Conservation (phyloP, 108 stramenopile species). For the Cylindrotheca fusiformis region DNA sequence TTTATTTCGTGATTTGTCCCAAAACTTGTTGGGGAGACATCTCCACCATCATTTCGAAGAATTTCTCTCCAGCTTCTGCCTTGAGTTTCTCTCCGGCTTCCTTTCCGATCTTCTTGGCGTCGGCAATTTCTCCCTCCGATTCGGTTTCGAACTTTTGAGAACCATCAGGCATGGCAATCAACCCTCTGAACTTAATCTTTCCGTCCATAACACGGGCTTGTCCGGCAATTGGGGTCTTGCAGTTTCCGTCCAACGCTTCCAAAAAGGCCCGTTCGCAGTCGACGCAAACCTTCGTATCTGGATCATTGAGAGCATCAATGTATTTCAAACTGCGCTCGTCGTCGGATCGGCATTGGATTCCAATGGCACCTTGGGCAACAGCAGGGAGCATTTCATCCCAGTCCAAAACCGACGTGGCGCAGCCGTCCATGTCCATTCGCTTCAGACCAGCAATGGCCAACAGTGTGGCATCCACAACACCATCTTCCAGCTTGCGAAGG, state of each 20-base stretch:
- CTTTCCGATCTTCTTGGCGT: constrained; percentile 78
- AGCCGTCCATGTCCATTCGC: constrained; percentile 96
- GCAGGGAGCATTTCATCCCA: constrained; percentile 99
- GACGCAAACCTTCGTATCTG: constrained; percentile 92
- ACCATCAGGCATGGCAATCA: constrained; percentile 94
- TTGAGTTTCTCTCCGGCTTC: constrained; percentile 86
- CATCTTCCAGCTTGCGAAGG: constrained; percentile 97
- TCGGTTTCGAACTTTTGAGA: constrained; percentile 78
- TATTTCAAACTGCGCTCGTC: constrained; percentile 90
- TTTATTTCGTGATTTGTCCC: constrained; percentile 88
- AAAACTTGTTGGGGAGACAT: constrained; percentile 91
- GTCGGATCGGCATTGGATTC: constrained; percentile 97
- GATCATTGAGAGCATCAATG: constrained; percentile 89
- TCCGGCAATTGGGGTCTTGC: constrained; percentile 99
- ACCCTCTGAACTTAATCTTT: constrained; percentile 82
- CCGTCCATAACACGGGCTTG: constrained; percentile 91
- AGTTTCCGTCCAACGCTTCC: constrained; percentile 98
- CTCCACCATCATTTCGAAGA: constrained; percentile 95
- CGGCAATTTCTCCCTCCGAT: constrained; percentile 69
- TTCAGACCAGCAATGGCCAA: constrained; percentile 98
- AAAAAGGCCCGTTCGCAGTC: constrained; percentile 99
- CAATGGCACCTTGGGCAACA: constrained; percentile 99
- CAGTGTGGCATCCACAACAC: constrained; percentile 97
- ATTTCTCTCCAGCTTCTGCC: constrained; percentile 87
- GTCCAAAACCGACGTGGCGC: constrained; percentile 89